A percentile compares a stretch with the other conserved stretches of the same genome.
phyloP scores from a whole-genome alignment of 192 early-diverging fungal species.

The Podila epigama region DNA sequence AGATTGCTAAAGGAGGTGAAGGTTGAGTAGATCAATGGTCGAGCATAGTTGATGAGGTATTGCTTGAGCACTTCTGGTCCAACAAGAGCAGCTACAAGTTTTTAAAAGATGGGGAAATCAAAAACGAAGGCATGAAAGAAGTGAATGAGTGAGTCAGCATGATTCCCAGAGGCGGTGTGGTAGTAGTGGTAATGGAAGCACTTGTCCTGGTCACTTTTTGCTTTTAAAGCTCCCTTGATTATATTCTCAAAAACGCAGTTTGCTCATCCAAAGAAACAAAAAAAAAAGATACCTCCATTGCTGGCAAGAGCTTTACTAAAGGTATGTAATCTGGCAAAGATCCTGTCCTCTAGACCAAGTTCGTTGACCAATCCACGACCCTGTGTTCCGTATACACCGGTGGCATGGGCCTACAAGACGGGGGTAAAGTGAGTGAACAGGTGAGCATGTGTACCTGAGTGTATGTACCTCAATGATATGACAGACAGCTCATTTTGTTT shows the following conservation, averaged over 20 bases:
- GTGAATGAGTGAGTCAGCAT: too few relatives aligned
- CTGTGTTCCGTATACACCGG: constrained; percentile 72
- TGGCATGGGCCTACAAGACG: constrained; percentile 70
- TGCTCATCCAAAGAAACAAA: neutral
- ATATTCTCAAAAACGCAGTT: neutral
- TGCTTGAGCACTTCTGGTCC: constrained; percentile 65
- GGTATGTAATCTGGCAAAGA: constrained; percentile 82
- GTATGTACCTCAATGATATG: too few relatives aligned
- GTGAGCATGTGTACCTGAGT: neutral
- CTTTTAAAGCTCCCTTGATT: neutral
- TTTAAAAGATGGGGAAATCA: neutral
- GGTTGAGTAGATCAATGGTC: constrained; percentile 83
- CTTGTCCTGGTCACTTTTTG: neutral
- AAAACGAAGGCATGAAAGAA: too few relatives aligned
- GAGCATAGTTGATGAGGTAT: constrained; percentile 84
- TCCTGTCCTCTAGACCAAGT: constrained; percentile 64
- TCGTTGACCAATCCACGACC: constrained; percentile 74
- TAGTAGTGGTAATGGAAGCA: too few relatives aligned
- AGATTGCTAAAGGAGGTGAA: constrained; percentile 74
- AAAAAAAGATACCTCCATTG: constrained; percentile 86
- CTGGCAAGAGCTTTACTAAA: constrained; percentile 85
- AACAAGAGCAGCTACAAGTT: constrained; percentile 69
- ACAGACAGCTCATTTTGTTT: neutral
- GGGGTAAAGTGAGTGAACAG: neutral
- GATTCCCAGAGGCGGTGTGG: too few relatives aligned